phyloP scores from a whole-genome alignment of 2,329 filamentous ascomycete species.

The Apiospora sp. region DNA sequence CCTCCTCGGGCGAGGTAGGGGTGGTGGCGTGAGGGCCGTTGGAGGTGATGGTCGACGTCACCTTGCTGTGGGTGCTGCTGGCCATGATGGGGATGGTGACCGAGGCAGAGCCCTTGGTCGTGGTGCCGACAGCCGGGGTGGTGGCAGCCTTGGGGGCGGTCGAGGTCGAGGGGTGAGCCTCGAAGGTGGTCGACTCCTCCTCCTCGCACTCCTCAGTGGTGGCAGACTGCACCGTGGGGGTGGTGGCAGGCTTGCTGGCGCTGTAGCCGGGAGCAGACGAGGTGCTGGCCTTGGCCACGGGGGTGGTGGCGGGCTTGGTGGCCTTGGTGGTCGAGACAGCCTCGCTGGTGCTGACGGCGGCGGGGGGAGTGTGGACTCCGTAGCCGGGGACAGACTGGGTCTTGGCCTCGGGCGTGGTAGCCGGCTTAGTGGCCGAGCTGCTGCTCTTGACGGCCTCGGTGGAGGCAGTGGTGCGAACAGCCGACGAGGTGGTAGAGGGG shows the following conservation, averaged over 20 bases:
- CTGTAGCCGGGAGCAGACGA: conserved; percentile 18
- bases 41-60: background rate
- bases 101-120: background rate
- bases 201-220: conserved; percentile 11
- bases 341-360: background rate
- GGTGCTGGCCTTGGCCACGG: conserved; percentile 44
- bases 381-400: background rate
- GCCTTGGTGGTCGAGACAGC: background rate
- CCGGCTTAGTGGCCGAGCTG: no score
- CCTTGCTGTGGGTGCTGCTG: background rate
- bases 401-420: no score
- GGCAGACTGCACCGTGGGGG: background rate
- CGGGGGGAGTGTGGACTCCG: background rate
- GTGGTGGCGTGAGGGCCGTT: background rate
- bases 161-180: no score
- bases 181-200: background rate
- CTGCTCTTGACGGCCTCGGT: no score
- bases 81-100: background rate
- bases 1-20: conserved; percentile 6
- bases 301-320: conserved; percentile 31
- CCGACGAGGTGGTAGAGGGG: no score
- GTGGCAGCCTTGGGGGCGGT: background rate
- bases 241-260: background rate
- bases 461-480: no score
- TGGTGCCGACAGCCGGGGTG: background rate